Evolutionary conservation across 192 early-diverging fungal genomes (phyloP), one percentile per base, ranked within the genome.

Genomic region (Ambispora gerdemannii): DNA sequence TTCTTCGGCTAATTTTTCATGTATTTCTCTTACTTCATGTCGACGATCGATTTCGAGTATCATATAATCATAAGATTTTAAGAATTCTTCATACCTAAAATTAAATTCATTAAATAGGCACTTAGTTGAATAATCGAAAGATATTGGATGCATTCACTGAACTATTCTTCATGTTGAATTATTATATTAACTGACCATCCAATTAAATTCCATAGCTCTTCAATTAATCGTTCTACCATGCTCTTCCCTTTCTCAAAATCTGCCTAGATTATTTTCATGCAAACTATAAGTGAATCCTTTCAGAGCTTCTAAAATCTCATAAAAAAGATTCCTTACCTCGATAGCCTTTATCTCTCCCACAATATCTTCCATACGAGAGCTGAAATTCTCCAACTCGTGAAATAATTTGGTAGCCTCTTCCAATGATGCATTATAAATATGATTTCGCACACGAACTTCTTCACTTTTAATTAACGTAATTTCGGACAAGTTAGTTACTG

Each of bases 1-100:
- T 50, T 73, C 72, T 31, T 73, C 72, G 0, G 56, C 63, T 17
- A 47, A 24, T 59, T 33, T 64, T 56, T 58, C 64, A 55, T 73
- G 72, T 17, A 50, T 38, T 43, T 64, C 72, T 25, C 27, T 56
- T 20, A 64, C 50, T 20, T 38, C 17, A 53, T 73, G 50, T 22
- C 72, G 50, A 11, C 72, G 35, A 59, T 73, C 62, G 24, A 73
- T 73, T 38, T 73, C 72, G 2, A 73, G 36, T 11, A 73, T 67
- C 20, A 73, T 30, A 3, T 67, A 30, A 66, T 73, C 72, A 51
- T 73, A 73, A 0, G 72, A 30, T 30, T 20, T 59, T n/a, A 50
- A 55, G 22, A 73, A 73, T 55, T 73, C 63, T 55, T 73, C 65
- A 60, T 73, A 73, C 72, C 72, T 73, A 20, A 65, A 30, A 30